Evolutionary conservation across 2,329 filamentous ascomycete genomes (phyloP).

Genomic region (Boeremia exigua): DNA sequence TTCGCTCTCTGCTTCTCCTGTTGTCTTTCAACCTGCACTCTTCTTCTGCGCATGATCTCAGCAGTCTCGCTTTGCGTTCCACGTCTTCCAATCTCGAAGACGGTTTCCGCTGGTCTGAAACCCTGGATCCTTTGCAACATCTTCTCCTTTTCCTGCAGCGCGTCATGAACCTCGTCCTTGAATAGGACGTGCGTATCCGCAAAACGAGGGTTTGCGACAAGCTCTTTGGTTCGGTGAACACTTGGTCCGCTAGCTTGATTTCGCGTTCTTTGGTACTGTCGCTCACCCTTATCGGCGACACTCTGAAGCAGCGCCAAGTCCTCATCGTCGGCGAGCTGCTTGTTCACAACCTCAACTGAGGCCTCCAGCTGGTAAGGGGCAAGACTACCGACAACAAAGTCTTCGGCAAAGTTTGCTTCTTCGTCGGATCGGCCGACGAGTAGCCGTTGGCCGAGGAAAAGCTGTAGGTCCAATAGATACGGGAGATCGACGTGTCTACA

Average conservation of each 20-base stretch:
- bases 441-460: constrained; percentile 88
- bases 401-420: constrained; percentile 74
- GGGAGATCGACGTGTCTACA: constrained; percentile 87
- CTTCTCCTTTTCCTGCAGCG: constrained; percentile 72
- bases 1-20: constrained; percentile 49
- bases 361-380: constrained; percentile 75
- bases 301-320: constrained; percentile 74
- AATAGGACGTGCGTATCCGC: constrained; percentile 82
- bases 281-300: constrained; percentile 88
- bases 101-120: constrained; percentile 88
- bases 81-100: constrained; percentile 89
- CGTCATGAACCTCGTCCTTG: constrained; percentile 63
- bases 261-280: constrained; percentile 86
- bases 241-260: constrained; percentile 91
- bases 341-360: constrained; percentile 82
- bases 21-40: constrained; percentile 71
- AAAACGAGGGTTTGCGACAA: constrained; percentile 74
- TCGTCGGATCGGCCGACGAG: constrained; percentile 71
- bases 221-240: constrained; percentile 81
- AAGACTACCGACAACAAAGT: constrained; percentile 82
- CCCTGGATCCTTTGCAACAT: constrained; percentile 90
- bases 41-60: constrained; percentile 75
- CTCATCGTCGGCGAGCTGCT: constrained; percentile 73
- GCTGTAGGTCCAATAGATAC: constrained; percentile 90
- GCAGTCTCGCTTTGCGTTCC: constrained; percentile 69